A percentile compares a stretch with the other conserved stretches of the same genome.
Evolutionary conservation across 2,329 filamentous ascomycete species (phyloP).

Genomic region (Paecilomyces niveus): DNA sequence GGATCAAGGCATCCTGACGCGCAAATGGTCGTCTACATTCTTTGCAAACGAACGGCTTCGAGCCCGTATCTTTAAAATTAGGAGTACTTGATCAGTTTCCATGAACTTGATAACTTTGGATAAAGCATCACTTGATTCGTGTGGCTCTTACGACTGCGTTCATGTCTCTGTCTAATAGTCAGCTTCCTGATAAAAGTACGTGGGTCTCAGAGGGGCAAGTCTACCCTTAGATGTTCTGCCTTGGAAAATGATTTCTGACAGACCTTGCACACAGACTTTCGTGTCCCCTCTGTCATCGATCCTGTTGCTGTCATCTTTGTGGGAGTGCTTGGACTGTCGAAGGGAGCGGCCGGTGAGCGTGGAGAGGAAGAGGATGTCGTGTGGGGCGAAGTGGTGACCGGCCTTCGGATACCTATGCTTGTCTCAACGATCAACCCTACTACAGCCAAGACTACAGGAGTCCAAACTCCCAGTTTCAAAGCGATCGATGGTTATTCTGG

Average conservation of each 20-base stretch:
- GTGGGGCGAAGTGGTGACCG: background rate
- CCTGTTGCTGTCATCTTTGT: background rate
- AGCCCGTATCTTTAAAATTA: constrained; percentile 9
- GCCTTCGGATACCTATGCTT: background rate
- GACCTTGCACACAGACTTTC: background rate
- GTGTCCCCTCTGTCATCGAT: background rate
- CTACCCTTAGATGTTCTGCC: background rate
- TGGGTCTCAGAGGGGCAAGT: background rate
- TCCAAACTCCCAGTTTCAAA: background rate
- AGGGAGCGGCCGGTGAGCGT: background rate
- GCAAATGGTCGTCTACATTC: constrained; percentile 13
- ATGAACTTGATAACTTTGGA: background rate
- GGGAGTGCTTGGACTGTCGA: background rate
- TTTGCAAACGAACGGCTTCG: constrained; percentile 12
- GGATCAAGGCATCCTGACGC: constrained; percentile 14
- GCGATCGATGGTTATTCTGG: background rate
- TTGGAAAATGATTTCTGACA: background rate
- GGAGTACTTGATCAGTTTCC: background rate
- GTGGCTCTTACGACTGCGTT: background rate
- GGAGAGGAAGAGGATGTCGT: background rate
- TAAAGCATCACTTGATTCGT: background rate
- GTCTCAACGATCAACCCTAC: background rate
- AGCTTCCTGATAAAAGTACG: background rate
- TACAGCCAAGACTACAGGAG: background rate
- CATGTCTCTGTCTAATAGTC: background rate